Base-by-base conservation (phyloP, 208 protist genomes). In the Leishmania turanica region DNA sequence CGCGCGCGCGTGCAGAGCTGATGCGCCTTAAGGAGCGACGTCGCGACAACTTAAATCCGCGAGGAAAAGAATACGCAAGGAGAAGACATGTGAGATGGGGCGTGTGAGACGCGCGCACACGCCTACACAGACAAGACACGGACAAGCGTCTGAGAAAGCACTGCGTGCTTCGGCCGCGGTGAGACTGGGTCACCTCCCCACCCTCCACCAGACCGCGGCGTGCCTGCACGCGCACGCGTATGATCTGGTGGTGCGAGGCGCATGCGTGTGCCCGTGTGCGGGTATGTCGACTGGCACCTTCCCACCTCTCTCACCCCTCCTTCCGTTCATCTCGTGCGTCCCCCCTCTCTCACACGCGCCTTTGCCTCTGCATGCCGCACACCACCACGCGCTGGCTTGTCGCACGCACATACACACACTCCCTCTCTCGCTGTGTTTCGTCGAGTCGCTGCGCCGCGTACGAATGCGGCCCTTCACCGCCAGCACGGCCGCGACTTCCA, bases 261-360 rank as follows among this genome's bases (percentile, higher is more conserved):
- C 17, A 45, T 70, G 45, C 69, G 75, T 70, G 62, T 34, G 62
- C 31, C 3, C 31, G 62, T 70, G 65, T 72, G 40, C n/a, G 68
- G 34, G 68, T 8, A 51, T 19, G 21, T 15, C 40, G n/a, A 24
- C 21, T 49, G 40, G 9, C 40, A 13, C 40, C 19, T 31, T 37
- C 4, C 8, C 40, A 15, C 27, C 40, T 72, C 40, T 49, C 68
- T 49, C 68, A 4, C 27, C 19, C 45, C 68, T 49, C 68, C 27
- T 19, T 31, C 40, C 7, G 13, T 51, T 49, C 68, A 42, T 49
- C 40, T 49, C 21, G 68, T 51, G 56, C 13, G 4, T 40, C 31
- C 15, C 5, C 31, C 1, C 15, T 31, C 15, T 21, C 62, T 68
- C 62, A 21, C 62, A 21, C 15, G n/a, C 62, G 13, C 62, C 7